A percentile compares a stretch with the other conserved stretches of the same genome.
Evolutionary conservation across 2,329 filamentous ascomycete genomes (phyloP).

Genomic region (Monosporascus sp.): DNA sequence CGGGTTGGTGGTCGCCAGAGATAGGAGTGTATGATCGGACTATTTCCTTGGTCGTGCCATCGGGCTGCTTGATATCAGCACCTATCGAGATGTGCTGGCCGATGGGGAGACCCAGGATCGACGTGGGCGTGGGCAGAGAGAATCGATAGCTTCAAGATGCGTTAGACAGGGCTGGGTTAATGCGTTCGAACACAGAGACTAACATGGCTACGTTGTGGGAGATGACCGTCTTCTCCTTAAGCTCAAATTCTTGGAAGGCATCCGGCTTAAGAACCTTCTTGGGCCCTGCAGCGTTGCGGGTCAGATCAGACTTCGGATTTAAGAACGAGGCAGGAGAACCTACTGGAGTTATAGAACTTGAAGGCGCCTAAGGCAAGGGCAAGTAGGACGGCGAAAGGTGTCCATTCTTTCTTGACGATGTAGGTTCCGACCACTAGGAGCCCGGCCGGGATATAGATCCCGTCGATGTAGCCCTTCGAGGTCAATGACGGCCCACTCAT

Average conservation of each 20-base stretch:
- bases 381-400: conserved; percentile 63
- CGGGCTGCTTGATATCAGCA: conserved; percentile 61
- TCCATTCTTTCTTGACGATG: conserved; percentile 74
- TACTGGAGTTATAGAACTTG: conserved; percentile 69
- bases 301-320: conserved; percentile 12
- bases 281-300: conserved; percentile 47
- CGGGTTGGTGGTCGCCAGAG: conserved; percentile 80
- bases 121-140: conserved; percentile 67
- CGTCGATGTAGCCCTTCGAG: conserved; percentile 65
- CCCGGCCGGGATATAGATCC: conserved; percentile 77
- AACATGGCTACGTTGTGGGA: conserved; percentile 98
- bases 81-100: conserved; percentile 98
- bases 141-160: conserved; percentile 73
- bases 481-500: conserved; percentile 38
- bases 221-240: conserved; percentile 90
- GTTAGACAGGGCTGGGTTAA: neutral
- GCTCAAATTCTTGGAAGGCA: conserved; percentile 84
- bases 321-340: conserved; percentile 30
- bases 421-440: conserved; percentile 71
- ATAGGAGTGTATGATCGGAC: conserved; percentile 91
- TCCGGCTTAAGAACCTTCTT: conserved; percentile 83
- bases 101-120: conserved; percentile 92
- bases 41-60: conserved; percentile 75
- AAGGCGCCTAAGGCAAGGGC: conserved; percentile 62
- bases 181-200: conserved; percentile 24